A percentile compares a stretch with the other conserved stretches of the same genome.
Evolutionary conservation across 495 filamentous ascomycete genomes (phyloP).

Genomic region (Penicillium cinerascens): DNA sequence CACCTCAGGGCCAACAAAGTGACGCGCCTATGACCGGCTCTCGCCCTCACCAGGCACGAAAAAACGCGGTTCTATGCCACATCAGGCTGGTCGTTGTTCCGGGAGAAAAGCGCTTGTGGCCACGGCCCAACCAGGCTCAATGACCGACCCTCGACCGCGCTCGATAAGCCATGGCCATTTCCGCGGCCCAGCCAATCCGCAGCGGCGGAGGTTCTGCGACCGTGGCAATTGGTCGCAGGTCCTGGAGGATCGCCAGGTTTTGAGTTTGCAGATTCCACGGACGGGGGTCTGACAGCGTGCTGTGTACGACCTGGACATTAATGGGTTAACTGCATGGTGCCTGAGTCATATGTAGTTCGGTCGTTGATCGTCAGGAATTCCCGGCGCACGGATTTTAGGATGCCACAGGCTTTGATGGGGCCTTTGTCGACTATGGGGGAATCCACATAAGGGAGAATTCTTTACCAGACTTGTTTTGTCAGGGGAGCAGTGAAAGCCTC

Average conservation of each 20-base stretch:
- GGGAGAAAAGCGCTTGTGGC: constrained; percentile 18
- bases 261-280: constrained; percentile 25
- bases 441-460: too few relatives aligned
- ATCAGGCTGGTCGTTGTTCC: constrained; percentile 7
- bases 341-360: not conserved
- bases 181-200: constrained; percentile 19
- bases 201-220: constrained; percentile 1
- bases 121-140: constrained; percentile 30
- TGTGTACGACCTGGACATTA: not conserved
- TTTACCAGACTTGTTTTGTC: too few relatives aligned
- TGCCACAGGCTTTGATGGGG: not conserved
- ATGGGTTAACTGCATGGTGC: not conserved
- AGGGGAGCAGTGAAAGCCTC: too few relatives aligned
- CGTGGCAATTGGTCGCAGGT: constrained; percentile 22
- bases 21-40: constrained; percentile 20
- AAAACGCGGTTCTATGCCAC: constrained; percentile 5
- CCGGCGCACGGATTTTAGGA: not conserved
- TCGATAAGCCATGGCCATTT: constrained; percentile 31
- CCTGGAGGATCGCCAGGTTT: constrained; percentile 27
- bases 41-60: constrained; percentile 7
- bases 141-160: constrained; percentile 8
- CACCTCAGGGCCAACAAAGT: not conserved
- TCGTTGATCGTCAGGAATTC: not conserved
- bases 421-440: not conserved
- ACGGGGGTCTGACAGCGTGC: not conserved